Percentiles rank a stretch among this genome's conserved stretches.
Evolutionary conservation across 179 eudicot genomes (phyloP).

Genomic region (Silene coronaria): DNA sequence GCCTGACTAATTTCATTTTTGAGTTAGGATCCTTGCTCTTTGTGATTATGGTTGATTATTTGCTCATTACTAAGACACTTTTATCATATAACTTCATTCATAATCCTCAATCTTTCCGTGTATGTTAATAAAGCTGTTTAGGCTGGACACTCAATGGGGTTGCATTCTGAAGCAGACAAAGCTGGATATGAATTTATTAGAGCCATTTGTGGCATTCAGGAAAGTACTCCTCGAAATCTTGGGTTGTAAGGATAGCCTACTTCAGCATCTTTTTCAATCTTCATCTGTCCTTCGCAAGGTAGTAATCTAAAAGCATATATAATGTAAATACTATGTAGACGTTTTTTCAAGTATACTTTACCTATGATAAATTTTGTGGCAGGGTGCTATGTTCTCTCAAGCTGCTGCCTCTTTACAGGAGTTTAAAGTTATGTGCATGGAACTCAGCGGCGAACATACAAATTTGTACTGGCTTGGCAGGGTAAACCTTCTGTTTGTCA

Average conservation of each 20-base stretch:
- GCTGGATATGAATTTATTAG: conserved; percentile 80
- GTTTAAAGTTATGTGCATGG: conserved; percentile 57
- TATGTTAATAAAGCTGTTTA: conserved; percentile 42
- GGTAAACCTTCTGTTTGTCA: conserved; percentile 39
- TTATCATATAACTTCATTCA: too few relatives aligned
- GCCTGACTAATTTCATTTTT: too few relatives aligned
- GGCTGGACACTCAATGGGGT: conserved; percentile 64
- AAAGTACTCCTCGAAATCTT: conserved; percentile 68
- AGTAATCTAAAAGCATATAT: not conserved
- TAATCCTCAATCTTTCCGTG: too few relatives aligned
- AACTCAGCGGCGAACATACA: conserved; percentile 42
- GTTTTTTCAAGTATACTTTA: conserved; percentile 6
- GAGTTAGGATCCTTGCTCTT: too few relatives aligned
- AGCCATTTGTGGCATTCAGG: conserved; percentile 91
- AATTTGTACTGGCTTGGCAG: conserved; percentile 81
- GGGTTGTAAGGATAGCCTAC: conserved; percentile 50
- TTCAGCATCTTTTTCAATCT: conserved; percentile 81
- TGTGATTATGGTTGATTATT: too few relatives aligned
- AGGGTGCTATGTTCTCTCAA: conserved; percentile 91
- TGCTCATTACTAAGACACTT: too few relatives aligned
- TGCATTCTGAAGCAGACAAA: conserved; percentile 59
- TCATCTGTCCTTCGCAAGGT: conserved; percentile 92
- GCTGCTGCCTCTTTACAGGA: conserved; percentile 92
- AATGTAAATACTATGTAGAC: not conserved
- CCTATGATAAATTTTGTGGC: conserved; percentile 17